These are phyloP conservation scores for Delonix regia DNA, from an alignment of 306 rosid genomes.

Conservation along the genomic window DNA sequence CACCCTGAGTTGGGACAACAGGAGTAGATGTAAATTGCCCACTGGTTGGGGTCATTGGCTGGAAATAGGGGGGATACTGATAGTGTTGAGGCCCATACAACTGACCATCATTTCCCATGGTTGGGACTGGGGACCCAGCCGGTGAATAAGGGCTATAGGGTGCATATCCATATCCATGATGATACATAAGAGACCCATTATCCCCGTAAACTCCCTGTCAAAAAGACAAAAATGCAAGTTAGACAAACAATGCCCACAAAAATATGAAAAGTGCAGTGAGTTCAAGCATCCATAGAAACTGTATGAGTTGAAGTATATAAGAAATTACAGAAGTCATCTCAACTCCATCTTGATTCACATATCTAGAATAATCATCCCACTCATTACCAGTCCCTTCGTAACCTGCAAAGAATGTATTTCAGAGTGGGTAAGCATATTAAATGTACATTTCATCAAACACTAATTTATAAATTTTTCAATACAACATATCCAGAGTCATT, in stretches of 20 bases:
- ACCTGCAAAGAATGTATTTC: constrained; percentile 45
- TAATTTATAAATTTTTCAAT: background rate
- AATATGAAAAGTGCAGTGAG: background rate
- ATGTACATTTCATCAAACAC: background rate
- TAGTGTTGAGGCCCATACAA: constrained; percentile 94
- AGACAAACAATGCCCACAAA: background rate
- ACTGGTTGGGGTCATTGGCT: constrained; percentile 80
- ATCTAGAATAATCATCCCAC: constrained; percentile 88
- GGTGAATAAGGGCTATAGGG: constrained; percentile 91
- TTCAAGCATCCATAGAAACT: background rate
- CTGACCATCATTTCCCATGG: constrained; percentile 96
- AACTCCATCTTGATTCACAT: constrained; percentile 76
- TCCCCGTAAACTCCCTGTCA: constrained; percentile 89
- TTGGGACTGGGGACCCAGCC: constrained; percentile 89
- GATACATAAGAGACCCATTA: constrained; percentile 82
- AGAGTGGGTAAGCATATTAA: background rate
- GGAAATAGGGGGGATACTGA: constrained; percentile 94
- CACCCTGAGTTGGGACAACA: constrained; percentile 62
- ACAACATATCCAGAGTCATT: background rate
- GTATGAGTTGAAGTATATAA: background rate
- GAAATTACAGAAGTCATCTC: constrained; percentile 78
- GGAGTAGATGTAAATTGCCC: constrained; percentile 60
- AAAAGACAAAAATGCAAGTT: background rate
- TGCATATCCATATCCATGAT: constrained; percentile 88
- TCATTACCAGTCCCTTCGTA: constrained; percentile 71